These are phyloP conservation scores for Zoysia pacifica DNA, from an alignment of 176 grass and related monocot species.

Conservation along the genomic window DNA sequence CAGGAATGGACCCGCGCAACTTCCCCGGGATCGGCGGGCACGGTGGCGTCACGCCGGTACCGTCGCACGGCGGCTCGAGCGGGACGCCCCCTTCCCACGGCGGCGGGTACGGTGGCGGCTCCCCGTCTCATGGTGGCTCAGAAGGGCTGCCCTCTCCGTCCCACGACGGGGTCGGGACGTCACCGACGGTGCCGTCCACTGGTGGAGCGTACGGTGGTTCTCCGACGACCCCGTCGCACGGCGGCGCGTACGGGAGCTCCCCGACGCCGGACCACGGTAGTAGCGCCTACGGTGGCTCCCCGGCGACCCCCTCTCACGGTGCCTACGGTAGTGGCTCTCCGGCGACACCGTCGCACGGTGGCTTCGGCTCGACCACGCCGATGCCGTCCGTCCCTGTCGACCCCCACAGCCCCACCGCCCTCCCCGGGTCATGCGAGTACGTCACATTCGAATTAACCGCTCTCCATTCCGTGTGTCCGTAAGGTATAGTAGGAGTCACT, in stretches of 20 bases:
- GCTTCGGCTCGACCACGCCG: constrained; percentile 1
- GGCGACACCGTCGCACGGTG: no score
- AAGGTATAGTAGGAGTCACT: background rate
- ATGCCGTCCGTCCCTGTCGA: constrained; percentile 50
- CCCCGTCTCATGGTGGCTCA: background rate
- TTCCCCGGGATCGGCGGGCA: constrained; percentile 31
- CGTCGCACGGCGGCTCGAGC: background rate
- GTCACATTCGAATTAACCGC: background rate
- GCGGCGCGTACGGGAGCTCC: constrained; percentile 24
- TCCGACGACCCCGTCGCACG: constrained; percentile 17
- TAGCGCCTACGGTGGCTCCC: background rate
- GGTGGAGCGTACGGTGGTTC: constrained; percentile 8
- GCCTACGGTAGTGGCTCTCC: no score
- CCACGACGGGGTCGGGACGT: background rate
- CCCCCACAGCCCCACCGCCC: constrained; percentile 47
- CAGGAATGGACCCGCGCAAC: constrained; percentile 37
- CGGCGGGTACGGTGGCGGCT: background rate
- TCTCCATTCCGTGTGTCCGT: no score
- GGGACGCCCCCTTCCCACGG: background rate
- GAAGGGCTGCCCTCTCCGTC: background rate
- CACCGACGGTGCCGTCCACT: background rate
- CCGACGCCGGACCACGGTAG: constrained; percentile 12
- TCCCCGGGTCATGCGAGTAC: constrained; percentile 76
- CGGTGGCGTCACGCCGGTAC: background rate
- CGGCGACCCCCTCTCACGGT: constrained; percentile 17